Evolutionary conservation across 805 yeast genomes (phyloP), one percentile per base, ranked within the genome.

Genomic region (Cyberlindnera meyerae): DNA sequence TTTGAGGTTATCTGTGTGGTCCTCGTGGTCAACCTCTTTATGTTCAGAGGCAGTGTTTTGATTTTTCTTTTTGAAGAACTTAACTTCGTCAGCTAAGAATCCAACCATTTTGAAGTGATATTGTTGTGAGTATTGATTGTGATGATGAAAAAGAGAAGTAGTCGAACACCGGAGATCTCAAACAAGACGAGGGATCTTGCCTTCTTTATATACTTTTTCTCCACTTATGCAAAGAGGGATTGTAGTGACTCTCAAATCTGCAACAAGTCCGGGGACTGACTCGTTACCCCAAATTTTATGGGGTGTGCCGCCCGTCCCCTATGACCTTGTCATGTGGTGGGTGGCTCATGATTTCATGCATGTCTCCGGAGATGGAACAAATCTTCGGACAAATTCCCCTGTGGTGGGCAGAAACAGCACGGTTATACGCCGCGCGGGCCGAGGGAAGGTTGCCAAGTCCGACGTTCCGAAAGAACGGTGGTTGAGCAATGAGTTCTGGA

Each of bases 71-170:
- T 25, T 38, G 36, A 41, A 42, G 42, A 39, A 24, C 39, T 44
- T 48, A 13, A 40, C 52, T 34, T 50, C 55, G 36, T 47, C 49
- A 37, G 49, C 49, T 20, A 47, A 14, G 30, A 45, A 33, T 11
- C 46, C 44, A 18, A 47, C 49, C 51, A 45, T 46, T 11, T 6
- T 41, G 33, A 8, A 12, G 6, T 6, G 6, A n/a, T 17, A 17
- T 28, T 28, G 24, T 14, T 14, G 13, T 27, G 11, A n/a, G n/a
- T n/a, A 14, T 13, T 14, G 7, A 18, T 33, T 20, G 17, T 27
- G 21, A 11, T 4, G 17, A 17, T 18, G 13, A 24, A 11, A 6
- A 20, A 13, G 22, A 20, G 11, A 24, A 24, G 14, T n/a, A 12
- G 27, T 6, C 14, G 27, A 11, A n/a, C 14, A 24, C 14, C n/a